phyloP scores from a whole-genome alignment of 108 stramenopile genomes.

The Pinguiococcus pyrenoidosus region DNA sequence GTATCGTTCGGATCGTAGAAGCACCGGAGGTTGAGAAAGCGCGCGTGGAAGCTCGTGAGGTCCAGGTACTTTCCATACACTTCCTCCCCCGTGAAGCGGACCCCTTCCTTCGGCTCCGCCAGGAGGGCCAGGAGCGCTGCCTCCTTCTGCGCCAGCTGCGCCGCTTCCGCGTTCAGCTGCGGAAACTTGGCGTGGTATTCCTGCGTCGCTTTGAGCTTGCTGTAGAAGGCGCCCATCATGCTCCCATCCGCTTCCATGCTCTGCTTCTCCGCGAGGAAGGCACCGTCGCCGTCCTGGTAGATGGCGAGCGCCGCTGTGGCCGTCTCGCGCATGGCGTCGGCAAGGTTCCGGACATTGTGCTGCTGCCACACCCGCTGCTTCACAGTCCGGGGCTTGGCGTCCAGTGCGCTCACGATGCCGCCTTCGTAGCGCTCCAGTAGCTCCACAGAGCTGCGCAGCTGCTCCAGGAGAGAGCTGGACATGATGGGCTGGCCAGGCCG shows the following conservation, averaged over 20 bases:
- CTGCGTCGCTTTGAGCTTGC: neutral
- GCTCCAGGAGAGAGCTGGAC: too few relatives aligned
- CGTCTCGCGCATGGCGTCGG: neutral
- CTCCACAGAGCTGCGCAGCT: too few relatives aligned
- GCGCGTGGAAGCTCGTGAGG: slow-evolving; percentile 3
- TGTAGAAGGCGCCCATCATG: slow-evolving; percentile 1
- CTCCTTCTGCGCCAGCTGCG: too few relatives aligned
- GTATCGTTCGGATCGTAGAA: neutral
- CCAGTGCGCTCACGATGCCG: neutral
- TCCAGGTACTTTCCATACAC: slow-evolving; percentile 27
- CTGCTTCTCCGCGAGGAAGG: neutral
- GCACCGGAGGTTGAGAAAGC: neutral
- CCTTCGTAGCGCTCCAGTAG: neutral
- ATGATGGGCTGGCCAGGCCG: too few relatives aligned
- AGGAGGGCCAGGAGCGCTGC: neutral
- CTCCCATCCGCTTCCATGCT: neutral
- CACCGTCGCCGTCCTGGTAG: slow-evolving; percentile 4
- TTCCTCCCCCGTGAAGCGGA: slow-evolving; percentile 22
- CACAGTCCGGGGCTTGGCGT: neutral
- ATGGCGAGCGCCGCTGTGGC: neutral
- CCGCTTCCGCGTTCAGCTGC: neutral
- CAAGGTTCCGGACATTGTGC: neutral
- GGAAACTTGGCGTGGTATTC: slow-evolving; percentile 12
- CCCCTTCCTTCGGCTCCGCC: neutral
- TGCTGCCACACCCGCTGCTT: slow-evolving; percentile 3